A percentile compares a stretch with the other conserved stretches of the same genome.
These are phyloP conservation scores for Helichrysum umbraculigerum DNA, from an alignment of 129 eudicot species.

Conservation along the genomic window DNA sequence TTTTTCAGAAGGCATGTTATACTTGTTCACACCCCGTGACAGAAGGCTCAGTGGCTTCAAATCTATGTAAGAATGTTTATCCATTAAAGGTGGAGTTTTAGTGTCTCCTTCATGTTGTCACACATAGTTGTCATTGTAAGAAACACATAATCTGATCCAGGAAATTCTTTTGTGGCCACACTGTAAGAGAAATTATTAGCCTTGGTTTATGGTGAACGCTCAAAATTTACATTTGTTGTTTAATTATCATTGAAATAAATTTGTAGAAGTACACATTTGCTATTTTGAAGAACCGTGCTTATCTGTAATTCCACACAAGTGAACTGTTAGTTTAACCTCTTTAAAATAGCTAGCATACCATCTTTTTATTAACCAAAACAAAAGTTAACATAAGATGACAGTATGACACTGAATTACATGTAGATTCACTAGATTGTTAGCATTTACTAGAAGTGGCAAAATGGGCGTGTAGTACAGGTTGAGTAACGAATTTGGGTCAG, in stretches of 20 bases:
- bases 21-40: slow-evolving; percentile 82
- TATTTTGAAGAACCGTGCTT: neutral
- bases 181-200: neutral
- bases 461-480: neutral
- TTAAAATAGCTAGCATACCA: neutral
- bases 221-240: neutral
- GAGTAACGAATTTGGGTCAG: neutral
- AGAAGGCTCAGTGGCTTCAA: slow-evolving; percentile 65
- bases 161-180: neutral
- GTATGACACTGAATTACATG: neutral
- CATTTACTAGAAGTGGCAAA: neutral
- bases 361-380: neutral
- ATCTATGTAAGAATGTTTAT: slow-evolving; percentile 62
- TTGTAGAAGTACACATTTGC: neutral
- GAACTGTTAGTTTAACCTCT: neutral
- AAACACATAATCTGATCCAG: slow-evolving; percentile 12
- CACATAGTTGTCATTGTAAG: neutral
- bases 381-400: neutral
- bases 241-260: no score
- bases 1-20: slow-evolving; percentile 76
- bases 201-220: neutral
- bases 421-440: neutral
- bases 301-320: neutral
- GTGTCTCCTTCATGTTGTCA: neutral
- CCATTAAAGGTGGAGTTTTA: neutral